phyloP scores from a whole-genome alignment of 2,329 filamentous ascomycete genomes.

The Fusarium globosum region DNA sequence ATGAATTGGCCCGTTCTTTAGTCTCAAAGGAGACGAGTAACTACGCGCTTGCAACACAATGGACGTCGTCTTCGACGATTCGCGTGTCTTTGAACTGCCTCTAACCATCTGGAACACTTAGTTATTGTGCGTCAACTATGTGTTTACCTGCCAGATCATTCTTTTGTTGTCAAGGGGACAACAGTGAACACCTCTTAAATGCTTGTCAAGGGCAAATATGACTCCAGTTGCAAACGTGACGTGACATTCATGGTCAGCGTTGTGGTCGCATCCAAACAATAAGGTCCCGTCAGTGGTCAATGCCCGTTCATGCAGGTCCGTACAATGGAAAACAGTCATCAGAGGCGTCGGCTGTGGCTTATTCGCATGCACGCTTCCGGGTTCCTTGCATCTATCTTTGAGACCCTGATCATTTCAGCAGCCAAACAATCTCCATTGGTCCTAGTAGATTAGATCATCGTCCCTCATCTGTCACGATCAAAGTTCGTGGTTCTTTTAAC shows the following conservation, averaged over 20 bases:
- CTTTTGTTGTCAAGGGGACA: slow-evolving; percentile 33
- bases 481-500: slow-evolving; percentile 15
- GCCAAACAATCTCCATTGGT: slow-evolving; percentile 6
- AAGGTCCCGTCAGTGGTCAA: background rate
- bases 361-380: slow-evolving; percentile 32
- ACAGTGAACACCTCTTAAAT: background rate
- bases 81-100: background rate
- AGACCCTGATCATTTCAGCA: slow-evolving; percentile 7
- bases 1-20: slow-evolving; percentile 29
- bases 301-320: slow-evolving; percentile 2
- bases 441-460: slow-evolving; percentile 6
- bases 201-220: background rate
- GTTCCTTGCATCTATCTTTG: slow-evolving; percentile 26
- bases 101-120: slow-evolving; percentile 7
- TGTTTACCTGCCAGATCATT: slow-evolving; percentile 9
- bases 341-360: slow-evolving; percentile 38
- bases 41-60: slow-evolving; percentile 23
- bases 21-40: slow-evolving; percentile 19
- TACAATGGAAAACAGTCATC: background rate
- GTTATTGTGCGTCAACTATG: background rate
- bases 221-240: background rate
- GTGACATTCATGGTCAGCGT: slow-evolving; percentile 17
- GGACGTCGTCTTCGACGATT: slow-evolving; percentile 15
- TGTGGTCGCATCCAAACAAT: background rate
- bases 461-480: background rate